Conservation (phyloP, 2,329 filamentous ascomycete species). For the Beauveria asiatica region DNA sequence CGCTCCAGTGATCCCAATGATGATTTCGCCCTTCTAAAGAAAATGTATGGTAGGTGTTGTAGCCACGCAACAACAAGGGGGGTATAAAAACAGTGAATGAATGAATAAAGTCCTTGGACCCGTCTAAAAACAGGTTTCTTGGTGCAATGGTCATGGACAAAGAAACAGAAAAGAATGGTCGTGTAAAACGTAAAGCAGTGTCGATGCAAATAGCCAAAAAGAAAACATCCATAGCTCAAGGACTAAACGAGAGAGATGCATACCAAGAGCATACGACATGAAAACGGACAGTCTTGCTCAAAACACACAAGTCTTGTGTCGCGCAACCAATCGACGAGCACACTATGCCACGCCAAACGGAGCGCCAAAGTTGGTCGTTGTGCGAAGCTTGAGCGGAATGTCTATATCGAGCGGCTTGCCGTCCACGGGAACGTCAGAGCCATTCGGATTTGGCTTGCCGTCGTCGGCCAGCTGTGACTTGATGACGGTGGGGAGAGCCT, state of each 20-base stretch:
- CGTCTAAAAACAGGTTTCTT: neutral
- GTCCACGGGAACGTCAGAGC: slow-evolving; percentile 8
- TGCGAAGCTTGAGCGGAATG: slow-evolving; percentile 37
- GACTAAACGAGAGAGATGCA: neutral
- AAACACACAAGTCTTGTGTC: neutral
- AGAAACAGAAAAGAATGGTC: neutral
- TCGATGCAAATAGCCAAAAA: neutral
- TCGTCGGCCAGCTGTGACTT: slow-evolving; percentile 21
- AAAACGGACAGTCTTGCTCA: neutral
- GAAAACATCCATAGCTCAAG: neutral
- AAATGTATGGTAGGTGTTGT: neutral
- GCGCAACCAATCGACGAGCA: neutral
- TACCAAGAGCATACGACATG: no score
- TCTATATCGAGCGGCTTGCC: slow-evolving; percentile 29
- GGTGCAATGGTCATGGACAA: neutral
- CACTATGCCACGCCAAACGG: slow-evolving; percentile 31
- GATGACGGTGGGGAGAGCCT: slow-evolving; percentile 38
- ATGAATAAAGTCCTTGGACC: no score
- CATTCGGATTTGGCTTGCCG: slow-evolving; percentile 12
- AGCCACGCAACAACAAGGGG: neutral
- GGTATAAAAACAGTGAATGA: slow-evolving; percentile 1
- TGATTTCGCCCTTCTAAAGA: neutral
- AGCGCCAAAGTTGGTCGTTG: slow-evolving; percentile 38
- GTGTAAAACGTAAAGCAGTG: neutral
- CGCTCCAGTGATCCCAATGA: neutral